Base-by-base conservation (phyloP, 306 rosid genomes). In the Cucumis melo region DNA sequence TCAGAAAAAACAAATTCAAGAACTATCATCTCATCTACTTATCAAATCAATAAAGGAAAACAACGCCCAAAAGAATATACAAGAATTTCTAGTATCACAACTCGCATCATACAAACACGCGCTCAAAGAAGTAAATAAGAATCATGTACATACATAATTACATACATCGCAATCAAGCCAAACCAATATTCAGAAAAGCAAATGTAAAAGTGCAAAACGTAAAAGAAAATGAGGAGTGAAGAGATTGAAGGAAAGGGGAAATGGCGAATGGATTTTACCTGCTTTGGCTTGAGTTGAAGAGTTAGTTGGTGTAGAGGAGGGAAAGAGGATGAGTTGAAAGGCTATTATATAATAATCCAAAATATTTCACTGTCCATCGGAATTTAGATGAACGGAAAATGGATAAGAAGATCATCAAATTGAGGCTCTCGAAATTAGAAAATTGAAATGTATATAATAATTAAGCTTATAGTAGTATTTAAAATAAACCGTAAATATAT, bases 351-450 rank as follows among this genome's bases (percentile, higher is more conserved):
- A n/a, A 29, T 13, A 29, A 13, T 60, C 63, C 63, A n/a, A 16
- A 16, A 62, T 32, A 27, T 39, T 61, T 14, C 67, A 14, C 34
- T 29, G 29, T 20, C 44, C 73, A 41, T 41, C 32, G n/a, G 19
- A 39, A 67, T 60, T 60, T 19, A 1, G 34, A 27, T 0, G 39
- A 61, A 61, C 41, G 8, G 46, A 42, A 68, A 68, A 17, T 68
- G 51, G 74, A 68, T 68, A 68, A 68, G 74, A 68, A 5, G 53
- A n/a, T 42, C 7, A 11, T 42, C 6, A 21, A 21, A 68, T 20
- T 42, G 74, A 68, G 74, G 74, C 55, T 42, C 36, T 21, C 6
- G 20, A 62, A 91, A 32, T n/a, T n/a, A n/a, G n/a, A n/a, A n/a
- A n/a, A n/a, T n/a, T n/a, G n/a, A n/a, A n/a, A n/a, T n/a, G n/a